Conservation (phyloP, 345 rosid genomes). For the Citrus hindsii region DNA sequence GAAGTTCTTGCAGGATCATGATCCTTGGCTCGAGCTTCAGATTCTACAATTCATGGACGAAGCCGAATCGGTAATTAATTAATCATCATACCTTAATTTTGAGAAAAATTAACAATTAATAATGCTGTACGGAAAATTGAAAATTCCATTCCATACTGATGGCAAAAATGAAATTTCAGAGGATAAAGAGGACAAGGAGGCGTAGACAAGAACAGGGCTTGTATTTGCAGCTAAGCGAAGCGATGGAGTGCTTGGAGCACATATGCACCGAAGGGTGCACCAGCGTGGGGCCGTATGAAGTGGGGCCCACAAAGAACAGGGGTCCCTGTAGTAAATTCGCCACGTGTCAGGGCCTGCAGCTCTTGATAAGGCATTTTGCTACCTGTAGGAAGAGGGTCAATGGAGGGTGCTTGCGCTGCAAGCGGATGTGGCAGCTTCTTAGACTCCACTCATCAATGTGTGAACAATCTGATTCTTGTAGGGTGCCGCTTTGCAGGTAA, state of each 20-base stretch:
- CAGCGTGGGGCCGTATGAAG: slow-evolving; percentile 53
- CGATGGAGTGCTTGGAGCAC: slow-evolving; percentile 86
- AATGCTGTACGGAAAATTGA: too few relatives aligned
- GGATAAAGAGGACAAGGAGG: slow-evolving; percentile 62
- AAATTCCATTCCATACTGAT: too few relatives aligned
- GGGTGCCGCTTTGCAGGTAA: slow-evolving; percentile 94
- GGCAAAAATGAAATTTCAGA: slow-evolving; percentile 32
- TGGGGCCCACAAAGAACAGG: slow-evolving; percentile 18
- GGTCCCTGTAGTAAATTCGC: slow-evolving; percentile 54
- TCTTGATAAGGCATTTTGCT: slow-evolving; percentile 67
- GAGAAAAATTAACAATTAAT: too few relatives aligned
- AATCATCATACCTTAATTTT: too few relatives aligned
- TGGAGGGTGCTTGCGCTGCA: slow-evolving; percentile 71
- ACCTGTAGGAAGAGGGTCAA: slow-evolving; percentile 51
- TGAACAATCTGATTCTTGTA: slow-evolving; percentile 55
- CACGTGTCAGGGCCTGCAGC: slow-evolving; percentile 76
- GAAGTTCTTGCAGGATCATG: slow-evolving; percentile 70
- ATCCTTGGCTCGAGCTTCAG: slow-evolving; percentile 72
- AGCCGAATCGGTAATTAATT: slow-evolving; percentile 53
- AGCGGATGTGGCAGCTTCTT: slow-evolving; percentile 85
- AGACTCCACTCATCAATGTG: slow-evolving; percentile 78
- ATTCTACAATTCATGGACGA: slow-evolving; percentile 83
- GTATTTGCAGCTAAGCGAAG: slow-evolving; percentile 69
- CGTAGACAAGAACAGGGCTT: slow-evolving; percentile 46
- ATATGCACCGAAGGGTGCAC: slow-evolving; percentile 90